Base-by-base conservation (phyloP, 371 early-diverging fungal species). In the Mortierella sp. region DNA sequence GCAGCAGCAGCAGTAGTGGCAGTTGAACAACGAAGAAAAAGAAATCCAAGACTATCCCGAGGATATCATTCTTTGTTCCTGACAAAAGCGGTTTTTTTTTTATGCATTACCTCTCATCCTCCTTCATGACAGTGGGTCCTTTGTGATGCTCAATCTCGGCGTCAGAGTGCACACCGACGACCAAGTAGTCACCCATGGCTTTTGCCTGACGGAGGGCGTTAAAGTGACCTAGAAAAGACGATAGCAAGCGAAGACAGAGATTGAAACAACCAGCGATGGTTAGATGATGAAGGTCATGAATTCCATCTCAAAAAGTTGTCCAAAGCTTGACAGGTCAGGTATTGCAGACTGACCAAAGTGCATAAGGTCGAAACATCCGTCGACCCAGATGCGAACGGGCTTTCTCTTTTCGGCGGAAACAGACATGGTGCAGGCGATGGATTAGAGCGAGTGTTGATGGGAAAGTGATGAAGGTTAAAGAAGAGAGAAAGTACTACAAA, bases 351-450 rank as follows among this genome's bases (percentile, higher is more conserved):
- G 39, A 74, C 74, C 77, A 72, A 77, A 77, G 86, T 97, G 97
- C 93, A 96, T 96, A 90, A 97, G 89, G 88, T 97, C 98, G 85
- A 96, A 98, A 83, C 97, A 97, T 37, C 97, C 97, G 84, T 97
- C 98, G 40, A 94, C 94, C 94, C 94, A 94, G 72, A 94, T 88
- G 77, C 93, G 78, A 59, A 78, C 66, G 51, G 78, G 78, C 73
- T 73, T 73, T 66, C 70, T 73, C 67, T 78, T 72, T 62, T 73
- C 73, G 39, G 70, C 55, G 26, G 71, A 28, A 70, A 59, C 32
- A 47, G 78, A 63, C 70, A 73, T 73, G 59, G 14, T 67, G 64
- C 5, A 37, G 64, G 16, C 16, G 22, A n/a, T 51, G 3, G n/a
- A 20, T 18, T 14, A n/a, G 10, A 28, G 58, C 43, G 10, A 40